Conservation (phyloP, 495 filamentous ascomycete genomes). For the Tuber aestivum region DNA sequence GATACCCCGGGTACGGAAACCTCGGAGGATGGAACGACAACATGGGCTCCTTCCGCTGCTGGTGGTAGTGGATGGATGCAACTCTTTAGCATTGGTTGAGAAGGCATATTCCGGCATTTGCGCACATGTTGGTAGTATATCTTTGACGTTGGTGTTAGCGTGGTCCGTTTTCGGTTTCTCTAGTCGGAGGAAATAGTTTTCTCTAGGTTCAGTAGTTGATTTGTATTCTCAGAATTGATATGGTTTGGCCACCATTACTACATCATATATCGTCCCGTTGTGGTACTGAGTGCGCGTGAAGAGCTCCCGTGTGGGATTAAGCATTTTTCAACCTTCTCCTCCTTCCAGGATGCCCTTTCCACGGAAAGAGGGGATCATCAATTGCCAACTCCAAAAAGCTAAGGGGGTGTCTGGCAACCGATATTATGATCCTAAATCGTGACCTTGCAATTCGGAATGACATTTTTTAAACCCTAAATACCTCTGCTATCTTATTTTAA, state of each 20-base stretch:
- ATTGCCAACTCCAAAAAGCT: background rate
- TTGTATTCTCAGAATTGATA: background rate
- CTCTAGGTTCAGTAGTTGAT: background rate
- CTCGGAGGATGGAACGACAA: background rate
- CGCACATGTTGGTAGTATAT: background rate
- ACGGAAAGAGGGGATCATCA: background rate
- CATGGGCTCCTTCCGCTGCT: background rate
- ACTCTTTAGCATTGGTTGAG: background rate
- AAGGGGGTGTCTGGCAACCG: no score
- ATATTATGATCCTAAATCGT: no score
- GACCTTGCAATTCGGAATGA: no score
- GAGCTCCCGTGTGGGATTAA: background rate
- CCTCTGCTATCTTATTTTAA: no score
- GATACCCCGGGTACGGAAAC: background rate
- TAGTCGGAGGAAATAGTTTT: background rate
- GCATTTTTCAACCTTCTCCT: background rate
- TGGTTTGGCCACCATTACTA: background rate
- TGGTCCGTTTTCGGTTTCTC: background rate
- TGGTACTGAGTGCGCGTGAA: background rate
- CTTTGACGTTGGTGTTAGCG: background rate
- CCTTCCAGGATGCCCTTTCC: background rate
- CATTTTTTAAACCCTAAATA: no score
- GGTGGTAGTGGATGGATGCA: background rate
- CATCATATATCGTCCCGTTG: background rate
- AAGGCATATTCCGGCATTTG: background rate